Base-by-base conservation (phyloP, 441 rosid genomes). In the Erodium trifolium region DNA sequence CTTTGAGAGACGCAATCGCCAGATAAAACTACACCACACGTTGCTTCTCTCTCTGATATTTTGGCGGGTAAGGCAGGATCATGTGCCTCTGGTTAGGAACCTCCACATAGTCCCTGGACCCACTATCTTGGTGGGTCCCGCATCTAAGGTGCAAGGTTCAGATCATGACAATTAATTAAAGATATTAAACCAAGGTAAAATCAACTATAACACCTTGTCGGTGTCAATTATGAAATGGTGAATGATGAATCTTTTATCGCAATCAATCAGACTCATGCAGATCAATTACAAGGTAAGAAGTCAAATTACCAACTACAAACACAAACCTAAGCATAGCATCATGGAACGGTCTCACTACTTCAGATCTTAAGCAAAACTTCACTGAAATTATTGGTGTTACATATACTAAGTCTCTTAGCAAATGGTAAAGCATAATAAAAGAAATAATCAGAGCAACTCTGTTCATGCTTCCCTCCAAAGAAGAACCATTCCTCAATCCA, bases 401-500 rank as follows among this genome's bases (percentile, higher is more conserved):
- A 77, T 68, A 5, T 9, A 73, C 74, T 66, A 77, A 76, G 75
- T 71, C 73, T 72, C 71, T 75, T 73, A 78, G 29, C 75, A 60
- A 37, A 37, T 1, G 41, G 41, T 4, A 37, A 37, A 37, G 41
- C 41, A 4, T 37, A 37, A 37, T 37, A 4, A 37, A 37, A 37
- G 41, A 37, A 31, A 31, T 31, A 23, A 60, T 60, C 19, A 27
- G 9, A 11, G 7, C n/a, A 11, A 60, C 65, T 51, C 65, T 60
- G 31, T 23, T 60, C 65, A 60, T 23, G 65, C 41, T 19, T 9
- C 10, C 34, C 2, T 66, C 65, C 53, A 23, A 68, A 71, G 68
- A 18, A 37, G 67, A 49, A 10, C 5, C 12, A 65, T 34, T 64
- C 65, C 69, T 82, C 76, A 89, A 77, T 89, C 96, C 74, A 89